Base-by-base conservation (phyloP, 2,329 filamentous ascomycete genomes). In the Penicillium verrucosum region DNA sequence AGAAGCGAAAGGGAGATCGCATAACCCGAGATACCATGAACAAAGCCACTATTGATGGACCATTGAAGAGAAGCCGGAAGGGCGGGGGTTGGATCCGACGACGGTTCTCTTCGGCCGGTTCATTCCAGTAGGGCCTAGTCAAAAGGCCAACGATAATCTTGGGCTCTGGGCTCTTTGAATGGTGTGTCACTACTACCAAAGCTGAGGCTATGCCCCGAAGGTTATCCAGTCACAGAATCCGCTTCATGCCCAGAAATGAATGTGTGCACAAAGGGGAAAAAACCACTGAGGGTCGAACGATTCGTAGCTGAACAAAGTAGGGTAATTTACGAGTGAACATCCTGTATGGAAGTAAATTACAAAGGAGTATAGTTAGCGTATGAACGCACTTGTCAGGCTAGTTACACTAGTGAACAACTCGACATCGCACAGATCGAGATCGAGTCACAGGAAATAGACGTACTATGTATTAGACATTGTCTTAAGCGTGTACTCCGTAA, bases 1-100 rank as follows among this genome's bases (percentile, higher is more conserved):
- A 54, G 10, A 18, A 54, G n/a, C 4, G 45, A 38, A 14, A 54
- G 18, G 4, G 52, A 54, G 12, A 50, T 50, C 5, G 52, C 27
- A 36, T 41, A 49, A 1, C 52, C 52, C 12, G 44, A 54, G 14
- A 54, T 49, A 2, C 52, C 27, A 54, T 49, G 29, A 54, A 54
- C 8, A 49, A 21, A 4, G 44, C 27, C 1, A 54, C 45, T 37
- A 49, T 49, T 7, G 52, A 54, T 9, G 36, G 32, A 1, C 36
- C 44, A 21, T 48, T 37, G n/a, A 50, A 54, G 14, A 54, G 30
- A 11, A 50, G 30, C 36, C 38, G 36, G 16, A 54, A 25, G 9
- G 45, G 52, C 5, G 52, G 52, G 4, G 50, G 45, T 27, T 54
- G 44, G 12, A 50, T 18, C 3, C 50, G 16, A 16, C 23, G 52